Evolutionary conservation across 495 filamentous ascomycete genomes (phyloP), one percentile per base, ranked within the genome.

Genomic region (Lentithecium fluviatile): DNA sequence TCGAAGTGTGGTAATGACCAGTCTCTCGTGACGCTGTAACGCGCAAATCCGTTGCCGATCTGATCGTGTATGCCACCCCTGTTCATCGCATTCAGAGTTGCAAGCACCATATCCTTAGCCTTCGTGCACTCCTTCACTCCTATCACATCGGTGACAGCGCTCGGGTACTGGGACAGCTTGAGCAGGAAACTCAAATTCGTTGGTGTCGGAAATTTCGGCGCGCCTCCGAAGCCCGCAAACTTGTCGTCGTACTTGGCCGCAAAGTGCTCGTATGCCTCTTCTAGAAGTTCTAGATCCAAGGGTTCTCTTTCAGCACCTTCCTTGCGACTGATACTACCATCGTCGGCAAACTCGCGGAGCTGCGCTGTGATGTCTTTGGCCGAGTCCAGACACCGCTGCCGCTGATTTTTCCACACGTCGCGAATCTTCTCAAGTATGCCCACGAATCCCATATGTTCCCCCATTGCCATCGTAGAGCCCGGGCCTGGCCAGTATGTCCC

Each of bases 1-100:
- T 98, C 94, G 69, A 98, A 98, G 69, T 96, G 92, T 23, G 94
- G 94, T 40, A 98, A 73, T 54, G 83, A 85, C 94, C 94, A 98
- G 72, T 97, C 88, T 24, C 81, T 76, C 6, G 94, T 97, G 6
- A 96, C 87, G 37, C 90, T 95, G 65, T 96, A 96, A 47, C 94
- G 80, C 48, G 91, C 84, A 69, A 97, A 96, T 3, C 94, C 94
- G 68, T 87, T 83, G 2, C 94, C 95, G 59, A 97, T 85, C 62
- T 98, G 94, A 68, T 98, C 94, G 52, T 91, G 84, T 58, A 97
- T 88, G 2, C 89, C 95, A 36, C 94, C 89, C 42, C 88, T 84
- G 1, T 86, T 86, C 80, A 98, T 96, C 25, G 83, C 82, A 50
- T 86, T 80, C 55, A 98, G 75, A 1, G 93, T 97, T 37, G 83